A percentile compares a stretch with the other conserved stretches of the same genome.
Conservation (phyloP, 1,139 yeast species). For the Zygotorulaspora mrakii region DNA sequence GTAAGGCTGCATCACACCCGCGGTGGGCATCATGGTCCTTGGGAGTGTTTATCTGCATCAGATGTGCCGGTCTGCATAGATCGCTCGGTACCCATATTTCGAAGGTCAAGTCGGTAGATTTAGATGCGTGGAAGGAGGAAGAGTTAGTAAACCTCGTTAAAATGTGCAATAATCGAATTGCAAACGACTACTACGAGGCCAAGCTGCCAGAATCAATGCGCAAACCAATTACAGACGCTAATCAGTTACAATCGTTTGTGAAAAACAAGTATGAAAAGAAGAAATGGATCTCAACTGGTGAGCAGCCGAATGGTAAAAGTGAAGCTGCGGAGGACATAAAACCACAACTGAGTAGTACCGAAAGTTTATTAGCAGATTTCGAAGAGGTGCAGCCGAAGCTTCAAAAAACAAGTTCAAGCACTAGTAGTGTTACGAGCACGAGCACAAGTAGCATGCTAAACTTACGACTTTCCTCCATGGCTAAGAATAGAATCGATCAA, state of each 20-base stretch:
- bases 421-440: slow-evolving; percentile 6
- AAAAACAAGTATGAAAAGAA: slow-evolving; percentile 85
- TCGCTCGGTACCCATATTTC: slow-evolving; percentile 92
- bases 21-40: slow-evolving; percentile 97
- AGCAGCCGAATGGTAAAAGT: not conserved
- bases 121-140: slow-evolving; percentile 94
- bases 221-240: slow-evolving; percentile 46
- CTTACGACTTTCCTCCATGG: slow-evolving; percentile 9
- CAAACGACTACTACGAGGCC: slow-evolving; percentile 78
- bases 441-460: slow-evolving; percentile 11
- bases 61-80: slow-evolving; percentile 92
- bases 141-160: slow-evolving; percentile 76
- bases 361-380: slow-evolving; percentile 18
- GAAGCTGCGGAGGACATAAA: slow-evolving; percentile 1
- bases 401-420: no score
- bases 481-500: slow-evolving; percentile 5
- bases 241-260: slow-evolving; percentile 83
- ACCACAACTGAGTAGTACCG: no score
- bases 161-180: slow-evolving; percentile 78
- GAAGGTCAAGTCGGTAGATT: slow-evolving; percentile 79
- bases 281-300: slow-evolving; percentile 58
- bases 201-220: slow-evolving; percentile 51
- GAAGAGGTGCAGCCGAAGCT: no score
- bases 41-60: slow-evolving; percentile 85
- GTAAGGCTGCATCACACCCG: slow-evolving; percentile 83